These are phyloP conservation scores for Microdochium trichocladiopsis DNA, from an alignment of 2,329 filamentous ascomycete genomes.

Conservation along the genomic window DNA sequence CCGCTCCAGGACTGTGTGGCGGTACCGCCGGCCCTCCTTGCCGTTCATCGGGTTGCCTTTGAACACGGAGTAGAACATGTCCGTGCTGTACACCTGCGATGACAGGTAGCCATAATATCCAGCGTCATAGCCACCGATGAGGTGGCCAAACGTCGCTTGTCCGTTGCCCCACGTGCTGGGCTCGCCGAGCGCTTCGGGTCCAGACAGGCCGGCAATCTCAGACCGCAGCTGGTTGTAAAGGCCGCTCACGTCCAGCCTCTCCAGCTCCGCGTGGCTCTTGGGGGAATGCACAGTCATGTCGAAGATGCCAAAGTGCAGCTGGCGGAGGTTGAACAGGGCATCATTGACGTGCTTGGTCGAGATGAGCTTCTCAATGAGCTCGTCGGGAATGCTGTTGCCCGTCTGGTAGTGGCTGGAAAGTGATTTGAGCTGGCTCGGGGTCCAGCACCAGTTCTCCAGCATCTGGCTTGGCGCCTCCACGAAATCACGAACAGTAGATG, in stretches of 20 bases:
- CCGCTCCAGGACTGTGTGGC: conserved; percentile 70
- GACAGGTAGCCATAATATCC: conserved; percentile 74
- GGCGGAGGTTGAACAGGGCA: conserved; percentile 69
- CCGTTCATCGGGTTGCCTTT: conserved; percentile 72
- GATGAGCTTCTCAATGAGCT: conserved; percentile 67
- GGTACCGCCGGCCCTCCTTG: conserved; percentile 66
- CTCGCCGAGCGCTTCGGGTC: conserved; percentile 59
- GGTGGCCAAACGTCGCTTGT: conserved; percentile 73
- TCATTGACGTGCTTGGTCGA: conserved; percentile 76
- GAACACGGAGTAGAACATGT: conserved; percentile 83
- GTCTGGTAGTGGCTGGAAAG: conserved; percentile 71
- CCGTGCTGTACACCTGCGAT: conserved; percentile 73
- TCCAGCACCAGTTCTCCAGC: conserved; percentile 74
- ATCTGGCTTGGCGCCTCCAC: conserved; percentile 67
- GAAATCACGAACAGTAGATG: conserved; percentile 59
- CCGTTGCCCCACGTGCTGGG: conserved; percentile 66
- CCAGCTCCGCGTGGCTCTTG: conserved; percentile 58
- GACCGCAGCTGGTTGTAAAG: conserved; percentile 68
- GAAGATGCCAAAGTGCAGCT: conserved; percentile 75
- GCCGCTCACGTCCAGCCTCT: conserved; percentile 56
- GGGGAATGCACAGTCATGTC: conserved; percentile 78
- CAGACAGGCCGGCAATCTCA: conserved; percentile 67
- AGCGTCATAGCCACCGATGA: conserved; percentile 79
- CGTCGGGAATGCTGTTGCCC: conserved; percentile 63
- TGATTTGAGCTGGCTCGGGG: conserved; percentile 53